Conservation (phyloP, 257 asterid species). For the Solanum megistacrolobum region DNA sequence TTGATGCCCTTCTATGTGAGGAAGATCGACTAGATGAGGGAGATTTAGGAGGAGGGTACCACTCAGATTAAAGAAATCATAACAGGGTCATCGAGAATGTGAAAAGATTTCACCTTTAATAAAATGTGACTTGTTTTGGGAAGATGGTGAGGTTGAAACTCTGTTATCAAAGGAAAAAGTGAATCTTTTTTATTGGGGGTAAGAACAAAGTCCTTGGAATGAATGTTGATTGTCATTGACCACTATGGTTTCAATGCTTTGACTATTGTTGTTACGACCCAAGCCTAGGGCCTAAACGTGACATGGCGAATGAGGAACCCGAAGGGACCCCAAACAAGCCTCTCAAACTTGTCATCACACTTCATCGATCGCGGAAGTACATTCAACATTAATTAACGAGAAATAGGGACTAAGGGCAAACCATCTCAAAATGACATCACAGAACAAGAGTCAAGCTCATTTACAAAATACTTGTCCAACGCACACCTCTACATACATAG, state of each 20-base stretch:
- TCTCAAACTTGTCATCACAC: no score
- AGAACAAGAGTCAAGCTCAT: no score
- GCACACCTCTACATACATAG: no score
- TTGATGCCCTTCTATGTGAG: conserved; percentile 67
- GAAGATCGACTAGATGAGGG: conserved; percentile 56
- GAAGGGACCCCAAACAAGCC: no score
- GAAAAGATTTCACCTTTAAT: conserved; percentile 16
- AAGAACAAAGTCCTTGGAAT: conserved; percentile 47
- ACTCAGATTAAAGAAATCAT: neutral
- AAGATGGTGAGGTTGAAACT: conserved; percentile 52
- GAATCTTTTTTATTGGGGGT: conserved; percentile 9
- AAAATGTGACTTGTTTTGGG: conserved; percentile 75
- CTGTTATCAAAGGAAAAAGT: conserved; percentile 53
- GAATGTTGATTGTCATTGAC: conserved; percentile 58
- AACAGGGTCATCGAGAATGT: conserved; percentile 7
- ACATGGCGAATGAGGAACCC: no score
- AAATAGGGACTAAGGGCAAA: no score
- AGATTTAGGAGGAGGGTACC: neutral
- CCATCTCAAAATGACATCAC: no score
- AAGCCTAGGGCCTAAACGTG: no score
- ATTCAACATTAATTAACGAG: no score
- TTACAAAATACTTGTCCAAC: no score
- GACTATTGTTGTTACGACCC: no score
- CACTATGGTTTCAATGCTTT: conserved; percentile 42
- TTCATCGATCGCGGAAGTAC: no score